phyloP scores from a whole-genome alignment of 177 flowering plant species.

The Vitis hybrid region DNA sequence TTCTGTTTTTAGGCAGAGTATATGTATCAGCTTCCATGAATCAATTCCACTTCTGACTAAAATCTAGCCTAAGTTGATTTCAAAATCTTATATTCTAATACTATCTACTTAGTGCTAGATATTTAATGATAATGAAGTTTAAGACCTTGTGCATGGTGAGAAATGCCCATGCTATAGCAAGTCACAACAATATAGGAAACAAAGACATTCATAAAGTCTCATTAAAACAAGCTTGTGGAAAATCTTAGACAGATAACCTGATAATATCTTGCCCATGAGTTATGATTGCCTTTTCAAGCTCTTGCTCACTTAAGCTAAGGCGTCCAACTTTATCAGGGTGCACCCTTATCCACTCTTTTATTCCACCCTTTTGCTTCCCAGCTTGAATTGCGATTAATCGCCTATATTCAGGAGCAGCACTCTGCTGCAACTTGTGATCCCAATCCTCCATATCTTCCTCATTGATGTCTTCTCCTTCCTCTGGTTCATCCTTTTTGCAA shows the following conservation, averaged over 20 bases:
- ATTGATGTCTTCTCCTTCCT: not conserved
- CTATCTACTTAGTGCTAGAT: no score
- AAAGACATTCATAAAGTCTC: no score
- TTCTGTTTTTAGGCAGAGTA: no score
- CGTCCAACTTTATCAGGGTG: conserved; percentile 1
- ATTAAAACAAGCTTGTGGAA: not conserved
- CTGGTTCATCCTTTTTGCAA: conserved; percentile 1
- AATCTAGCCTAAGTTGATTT: not conserved
- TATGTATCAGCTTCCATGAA: not conserved
- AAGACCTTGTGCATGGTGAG: no score
- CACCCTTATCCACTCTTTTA: conserved; percentile 2
- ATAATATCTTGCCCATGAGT: conserved; percentile 7
- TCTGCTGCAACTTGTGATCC: conserved; percentile 6
- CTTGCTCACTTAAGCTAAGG: conserved; percentile 9
- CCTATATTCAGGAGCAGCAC: conserved; percentile 4
- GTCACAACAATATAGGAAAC: no score
- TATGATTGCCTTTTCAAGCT: conserved; percentile 11
- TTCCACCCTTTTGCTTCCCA: conserved; percentile 7
- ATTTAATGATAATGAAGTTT: no score
- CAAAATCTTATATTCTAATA: not conserved
- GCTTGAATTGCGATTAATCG: conserved; percentile 10
- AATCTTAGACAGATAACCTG: not conserved
- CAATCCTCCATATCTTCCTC: conserved; percentile 5
- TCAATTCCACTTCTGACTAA: not conserved
- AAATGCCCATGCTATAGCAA: no score